Evolutionary conservation across 164 flowering plant genomes (phyloP), one percentile per base, ranked within the genome.

Genomic region (Berberis vulgaris): DNA sequence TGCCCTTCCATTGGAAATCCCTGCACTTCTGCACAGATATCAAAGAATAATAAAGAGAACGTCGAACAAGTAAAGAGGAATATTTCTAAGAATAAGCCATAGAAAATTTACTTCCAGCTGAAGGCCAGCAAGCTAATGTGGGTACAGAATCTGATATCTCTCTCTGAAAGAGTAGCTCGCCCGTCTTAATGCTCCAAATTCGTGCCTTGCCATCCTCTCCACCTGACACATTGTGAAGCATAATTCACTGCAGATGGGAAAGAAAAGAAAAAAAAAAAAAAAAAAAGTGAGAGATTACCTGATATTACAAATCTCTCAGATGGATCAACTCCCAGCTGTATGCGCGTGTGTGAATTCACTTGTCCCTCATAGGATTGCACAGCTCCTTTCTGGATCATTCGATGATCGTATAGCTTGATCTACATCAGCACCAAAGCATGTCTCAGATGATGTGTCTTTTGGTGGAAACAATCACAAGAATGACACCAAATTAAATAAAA

Each of bases 321-420:
- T 56, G 84, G 87, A 74, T 93, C 95, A 45, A 91, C 83, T 52
- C 86, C 95, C 67, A 93, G 80, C 68, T 82, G 85, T 62, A 87
- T 65, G 53, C 79, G 91, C 61, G 86, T 77, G 71, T 88, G 96
- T 63, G 95, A 80, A 72, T 93, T 93, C 43, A 83, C 83, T 60
- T 84, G 86, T 60, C 96, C 98, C 26, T 83, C 94, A 72, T 90
- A 90, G 43, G 84, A 79, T 69, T 90, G 97, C 2, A 90, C 73
- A 63, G 84, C 74, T 38, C 89, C 92, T 78, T 80, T 81, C 54
- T 78, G 70, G 45, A 67, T 70, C 64, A 83, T 65, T 44, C 96
- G 95, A 60, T 77, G 86, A 78, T 90, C 97, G 66, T 84, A 88
- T 8, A 94, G 89, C 71, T 76, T 84, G 45, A 94, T 76, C 98